Base-by-base conservation (phyloP, 768 basidiomycete species). In the Coprinopsis sp. region DNA sequence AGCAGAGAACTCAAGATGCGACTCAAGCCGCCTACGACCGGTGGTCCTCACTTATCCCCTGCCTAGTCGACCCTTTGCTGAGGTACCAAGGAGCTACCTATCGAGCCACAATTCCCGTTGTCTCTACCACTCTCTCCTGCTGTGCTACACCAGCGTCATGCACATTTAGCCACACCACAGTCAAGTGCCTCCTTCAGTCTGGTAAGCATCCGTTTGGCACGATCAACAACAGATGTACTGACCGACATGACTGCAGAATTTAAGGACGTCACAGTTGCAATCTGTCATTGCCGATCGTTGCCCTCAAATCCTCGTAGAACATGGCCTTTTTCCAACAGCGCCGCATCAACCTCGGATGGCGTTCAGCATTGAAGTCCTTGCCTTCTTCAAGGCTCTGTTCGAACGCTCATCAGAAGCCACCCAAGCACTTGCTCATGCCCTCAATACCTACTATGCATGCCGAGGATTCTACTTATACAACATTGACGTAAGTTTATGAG, bases 271-370 rank as follows among this genome's bases (percentile, higher is more conserved):
- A 13, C 7, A 43, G 44, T 19, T 3, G 14, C 13, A 31, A 13
- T 19, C 24, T 66, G 64, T 33, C 13, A 33, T 33, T 67, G 64
- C 43, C 50, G 51, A 27, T 22, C 49, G 2, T 29, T 57, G 2
- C 13, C 56, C 0, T 51, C n/a, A 60, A 18, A 52, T 59, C 1
- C 62, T 68, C 0, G 41, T 68, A 6, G 16, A 33, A 10, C 44
- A 61, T 42, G 61, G 68, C 4, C 37, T 67, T 2, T 70, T 69
- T 37, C 66, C 66, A 3, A 53, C 53, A 3, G 38, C 60, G 11
- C 58, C 58, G 3, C 47, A 42, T 0, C 33, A 53, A 6, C 58
- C 51, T 65, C 51, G 34, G 10, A 30, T 0, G 6, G 16, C 37
- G 2, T 24, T 33, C 24, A 21, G 19, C 1, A 22, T 38, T n/a